A percentile compares a stretch with the other conserved stretches of the same genome.
phyloP scores from a whole-genome alignment of 768 basidiomycete genomes.

The Leccinum subtestaceum region DNA sequence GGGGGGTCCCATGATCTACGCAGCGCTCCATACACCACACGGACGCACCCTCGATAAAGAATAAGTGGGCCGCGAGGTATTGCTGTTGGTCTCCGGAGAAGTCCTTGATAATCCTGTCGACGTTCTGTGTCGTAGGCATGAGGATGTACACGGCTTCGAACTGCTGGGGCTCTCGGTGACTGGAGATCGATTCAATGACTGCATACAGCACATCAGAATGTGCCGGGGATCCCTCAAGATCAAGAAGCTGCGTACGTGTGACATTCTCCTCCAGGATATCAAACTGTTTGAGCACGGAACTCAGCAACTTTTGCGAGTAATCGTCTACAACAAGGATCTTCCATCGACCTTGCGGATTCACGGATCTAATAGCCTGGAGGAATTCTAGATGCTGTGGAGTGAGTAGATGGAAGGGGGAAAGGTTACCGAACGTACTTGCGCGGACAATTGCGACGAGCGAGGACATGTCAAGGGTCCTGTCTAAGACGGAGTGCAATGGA shows the following conservation, averaged over 20 bases:
- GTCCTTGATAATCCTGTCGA: slow-evolving; percentile 87
- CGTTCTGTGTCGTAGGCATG: slow-evolving; percentile 93
- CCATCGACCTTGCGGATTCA: slow-evolving; percentile 86
- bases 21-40: neutral
- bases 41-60: slow-evolving; percentile 84
- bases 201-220: slow-evolving; percentile 13
- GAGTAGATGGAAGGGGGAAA: neutral
- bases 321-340: slow-evolving; percentile 98
- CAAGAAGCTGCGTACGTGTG: slow-evolving; percentile 61
- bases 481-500: neutral
- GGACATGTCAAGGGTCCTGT: slow-evolving; percentile 28
- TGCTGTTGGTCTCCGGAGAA: slow-evolving; percentile 61
- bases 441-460: slow-evolving; percentile 48
- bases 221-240: neutral
- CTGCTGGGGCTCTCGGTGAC: slow-evolving; percentile 75
- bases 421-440: slow-evolving; percentile 36
- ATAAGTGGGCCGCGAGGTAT: slow-evolving; percentile 85
- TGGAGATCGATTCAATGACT: slow-evolving; percentile 94
- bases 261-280: slow-evolving; percentile 97
- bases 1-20: slow-evolving; percentile 1
- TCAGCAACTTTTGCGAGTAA: slow-evolving; percentile 78
- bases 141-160: slow-evolving; percentile 93
- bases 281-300: slow-evolving; percentile 85
- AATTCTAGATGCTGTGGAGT: slow-evolving; percentile 53
- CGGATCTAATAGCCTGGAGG: slow-evolving; percentile 82